Evolutionary conservation across 1,284 basidiomycete genomes (phyloP).

Genomic region (Sphaerobolus stellatus): DNA sequence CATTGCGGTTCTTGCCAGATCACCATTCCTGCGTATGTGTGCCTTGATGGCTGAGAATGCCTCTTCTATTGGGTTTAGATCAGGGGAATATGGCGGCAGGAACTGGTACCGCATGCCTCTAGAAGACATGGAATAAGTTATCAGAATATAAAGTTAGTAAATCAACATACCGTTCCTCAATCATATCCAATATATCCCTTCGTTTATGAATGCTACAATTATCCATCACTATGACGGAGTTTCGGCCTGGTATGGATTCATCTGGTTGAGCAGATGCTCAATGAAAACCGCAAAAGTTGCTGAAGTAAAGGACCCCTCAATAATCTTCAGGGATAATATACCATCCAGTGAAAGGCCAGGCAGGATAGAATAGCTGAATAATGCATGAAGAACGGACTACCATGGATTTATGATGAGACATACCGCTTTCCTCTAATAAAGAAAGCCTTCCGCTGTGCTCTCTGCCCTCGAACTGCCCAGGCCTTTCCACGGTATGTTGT

Average conservation of each 20-base stretch:
- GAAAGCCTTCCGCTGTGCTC: slow-evolving; percentile 26
- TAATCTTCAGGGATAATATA: slow-evolving; percentile 23
- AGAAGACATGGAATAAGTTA: background rate
- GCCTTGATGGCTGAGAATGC: slow-evolving; percentile 29
- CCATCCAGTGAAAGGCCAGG: slow-evolving; percentile 33
- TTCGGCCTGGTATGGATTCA: slow-evolving; percentile 29
- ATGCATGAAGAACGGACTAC: too few relatives aligned
- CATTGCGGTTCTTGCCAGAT: slow-evolving; percentile 2
- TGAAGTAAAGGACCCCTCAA: slow-evolving; percentile 28
- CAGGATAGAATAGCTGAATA: slow-evolving; percentile 33
- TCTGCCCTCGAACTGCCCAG: slow-evolving; percentile 29
- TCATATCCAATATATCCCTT: slow-evolving; percentile 22
- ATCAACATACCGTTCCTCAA: slow-evolving; percentile 13
- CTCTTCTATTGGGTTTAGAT: slow-evolving; percentile 35
- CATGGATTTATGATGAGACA: slow-evolving; percentile 13
- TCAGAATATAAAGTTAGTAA: background rate
- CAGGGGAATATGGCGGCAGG: slow-evolving; percentile 37
- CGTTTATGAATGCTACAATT: slow-evolving; percentile 34
- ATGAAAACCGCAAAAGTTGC: slow-evolving; percentile 28
- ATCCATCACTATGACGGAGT: slow-evolving; percentile 36
- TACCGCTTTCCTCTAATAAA: slow-evolving; percentile 35
- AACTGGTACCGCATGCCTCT: slow-evolving; percentile 26
- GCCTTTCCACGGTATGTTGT: slow-evolving; percentile 26
- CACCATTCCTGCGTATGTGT: slow-evolving; percentile 13
- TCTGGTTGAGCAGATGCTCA: slow-evolving; percentile 27